Conservation (phyloP, 192 early-diverging fungal species). For the Ambispora gerdemannii region DNA sequence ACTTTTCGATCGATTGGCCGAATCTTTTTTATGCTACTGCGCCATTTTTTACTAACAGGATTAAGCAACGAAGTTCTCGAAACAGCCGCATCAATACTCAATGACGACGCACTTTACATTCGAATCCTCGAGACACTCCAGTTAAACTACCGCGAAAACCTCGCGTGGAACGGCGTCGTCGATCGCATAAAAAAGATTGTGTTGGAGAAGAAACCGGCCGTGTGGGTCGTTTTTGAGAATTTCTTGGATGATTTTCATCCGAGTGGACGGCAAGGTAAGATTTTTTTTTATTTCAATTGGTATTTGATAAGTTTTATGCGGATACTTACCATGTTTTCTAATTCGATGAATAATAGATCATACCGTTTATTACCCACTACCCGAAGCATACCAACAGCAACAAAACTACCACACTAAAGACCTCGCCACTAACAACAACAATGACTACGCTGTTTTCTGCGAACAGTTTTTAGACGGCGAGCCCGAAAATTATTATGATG, state of each 20-base stretch:
- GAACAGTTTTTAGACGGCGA: too few species aligned
- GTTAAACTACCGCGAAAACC: constrained; percentile 42
- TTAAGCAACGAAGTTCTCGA: constrained; percentile 33
- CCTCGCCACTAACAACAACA: too few species aligned
- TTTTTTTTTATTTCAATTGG: too few species aligned
- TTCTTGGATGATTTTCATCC: constrained; percentile 40
- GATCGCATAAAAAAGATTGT: constrained; percentile 33
- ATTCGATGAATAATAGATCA: too few species aligned
- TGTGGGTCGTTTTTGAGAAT: constrained; percentile 33
- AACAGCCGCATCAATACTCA: constrained; percentile 33
- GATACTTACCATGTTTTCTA: too few species aligned
- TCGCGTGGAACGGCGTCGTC: constrained; percentile 41
- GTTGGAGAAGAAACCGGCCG: constrained; percentile 33
- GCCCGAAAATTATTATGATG: too few species aligned
- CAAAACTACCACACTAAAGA: too few species aligned
- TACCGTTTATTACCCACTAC: too few species aligned
- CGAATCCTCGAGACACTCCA: constrained; percentile 41
- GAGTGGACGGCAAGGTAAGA: too few species aligned
- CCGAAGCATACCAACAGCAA: too few species aligned
- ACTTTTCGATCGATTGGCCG: background rate
- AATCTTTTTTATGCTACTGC: background rate
- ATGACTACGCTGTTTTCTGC: too few species aligned
- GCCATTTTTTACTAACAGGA: constrained; percentile 26
- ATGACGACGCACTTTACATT: constrained; percentile 42
- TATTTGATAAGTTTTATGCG: too few species aligned